Evolutionary conservation across 2,329 filamentous ascomycete species (phyloP).

Genomic region (Dactylellina parvicollis): DNA sequence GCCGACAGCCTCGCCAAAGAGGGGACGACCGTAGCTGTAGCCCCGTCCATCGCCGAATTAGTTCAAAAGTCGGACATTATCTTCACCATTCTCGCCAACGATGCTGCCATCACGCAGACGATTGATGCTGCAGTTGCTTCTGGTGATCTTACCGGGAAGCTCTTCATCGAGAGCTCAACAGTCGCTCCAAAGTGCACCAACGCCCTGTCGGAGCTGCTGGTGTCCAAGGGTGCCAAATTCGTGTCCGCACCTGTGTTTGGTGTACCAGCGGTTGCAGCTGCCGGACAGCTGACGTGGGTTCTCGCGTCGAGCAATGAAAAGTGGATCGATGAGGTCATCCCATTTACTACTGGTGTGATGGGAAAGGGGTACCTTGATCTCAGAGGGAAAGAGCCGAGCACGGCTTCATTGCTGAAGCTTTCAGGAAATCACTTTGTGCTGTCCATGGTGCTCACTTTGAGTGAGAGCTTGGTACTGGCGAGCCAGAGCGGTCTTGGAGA

Average conservation of each 20-base stretch:
- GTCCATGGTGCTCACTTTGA: constrained; percentile 75
- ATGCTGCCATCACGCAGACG: constrained; percentile 74
- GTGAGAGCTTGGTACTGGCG: constrained; percentile 79
- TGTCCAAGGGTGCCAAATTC: constrained; percentile 73
- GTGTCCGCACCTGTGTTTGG: constrained; percentile 80
- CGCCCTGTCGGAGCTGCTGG: constrained; percentile 69
- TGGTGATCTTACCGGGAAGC: constrained; percentile 72
- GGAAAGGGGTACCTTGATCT: constrained; percentile 76
- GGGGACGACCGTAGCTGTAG: constrained; percentile 56
- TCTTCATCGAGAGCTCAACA: constrained; percentile 88
- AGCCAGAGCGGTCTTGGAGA: constrained; percentile 82
- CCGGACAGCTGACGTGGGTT: constrained; percentile 76
- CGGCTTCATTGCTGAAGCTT: constrained; percentile 78
- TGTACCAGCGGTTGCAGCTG: constrained; percentile 75
- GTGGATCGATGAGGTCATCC: constrained; percentile 72
- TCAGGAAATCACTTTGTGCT: constrained; percentile 88
- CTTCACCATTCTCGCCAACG: constrained; percentile 83
- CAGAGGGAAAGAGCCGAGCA: constrained; percentile 73
- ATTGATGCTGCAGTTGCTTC: constrained; percentile 66
- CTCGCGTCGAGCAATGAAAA: constrained; percentile 71
- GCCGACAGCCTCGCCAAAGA: constrained; percentile 63
- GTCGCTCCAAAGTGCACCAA: constrained; percentile 84
- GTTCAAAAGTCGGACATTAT: constrained; percentile 78
- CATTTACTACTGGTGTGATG: constrained; percentile 78
- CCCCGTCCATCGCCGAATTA: constrained; percentile 72